Conservation (phyloP, 345 rosid genomes). For the Populus euphratica region DNA sequence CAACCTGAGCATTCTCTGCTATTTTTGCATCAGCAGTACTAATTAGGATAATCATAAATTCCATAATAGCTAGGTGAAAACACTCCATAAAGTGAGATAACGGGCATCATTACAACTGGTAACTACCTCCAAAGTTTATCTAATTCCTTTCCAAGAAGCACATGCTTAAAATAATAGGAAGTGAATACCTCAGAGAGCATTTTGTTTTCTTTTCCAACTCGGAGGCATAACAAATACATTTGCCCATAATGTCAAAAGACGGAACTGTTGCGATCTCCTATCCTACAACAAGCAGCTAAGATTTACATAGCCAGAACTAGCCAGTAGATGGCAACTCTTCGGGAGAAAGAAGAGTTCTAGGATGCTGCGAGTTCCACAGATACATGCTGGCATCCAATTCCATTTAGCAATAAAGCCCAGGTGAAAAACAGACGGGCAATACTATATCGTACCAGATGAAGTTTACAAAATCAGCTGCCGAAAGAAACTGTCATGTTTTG, state of each 20-base stretch:
- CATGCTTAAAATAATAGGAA: slow-evolving; percentile 18
- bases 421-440: slow-evolving; percentile 38
- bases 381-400: slow-evolving; percentile 20
- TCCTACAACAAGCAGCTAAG: slow-evolving; percentile 21
- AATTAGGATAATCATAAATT: not conserved
- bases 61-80: not conserved
- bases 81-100: not conserved
- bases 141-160: slow-evolving; percentile 8
- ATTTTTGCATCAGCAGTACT: not conserved
- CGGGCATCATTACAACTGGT: not conserved
- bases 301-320: slow-evolving; percentile 38
- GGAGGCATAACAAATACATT: slow-evolving; percentile 44
- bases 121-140: not conserved
- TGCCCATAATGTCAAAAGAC: slow-evolving; percentile 13
- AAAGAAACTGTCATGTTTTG: slow-evolving; percentile 40
- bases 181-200: slow-evolving; percentile 37
- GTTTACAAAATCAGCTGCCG: not conserved
- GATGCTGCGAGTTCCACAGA: slow-evolving; percentile 18
- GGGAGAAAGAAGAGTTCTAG: slow-evolving; percentile 10
- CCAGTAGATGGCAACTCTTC: slow-evolving; percentile 6
- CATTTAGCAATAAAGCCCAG: slow-evolving; percentile 27
- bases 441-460: slow-evolving; percentile 13
- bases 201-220: slow-evolving; percentile 20
- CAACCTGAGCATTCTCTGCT: not conserved
- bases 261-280: slow-evolving; percentile 22